Conservation (phyloP, 768 basidiomycete species). For the Rhodotorula sphaerocarpa region DNA sequence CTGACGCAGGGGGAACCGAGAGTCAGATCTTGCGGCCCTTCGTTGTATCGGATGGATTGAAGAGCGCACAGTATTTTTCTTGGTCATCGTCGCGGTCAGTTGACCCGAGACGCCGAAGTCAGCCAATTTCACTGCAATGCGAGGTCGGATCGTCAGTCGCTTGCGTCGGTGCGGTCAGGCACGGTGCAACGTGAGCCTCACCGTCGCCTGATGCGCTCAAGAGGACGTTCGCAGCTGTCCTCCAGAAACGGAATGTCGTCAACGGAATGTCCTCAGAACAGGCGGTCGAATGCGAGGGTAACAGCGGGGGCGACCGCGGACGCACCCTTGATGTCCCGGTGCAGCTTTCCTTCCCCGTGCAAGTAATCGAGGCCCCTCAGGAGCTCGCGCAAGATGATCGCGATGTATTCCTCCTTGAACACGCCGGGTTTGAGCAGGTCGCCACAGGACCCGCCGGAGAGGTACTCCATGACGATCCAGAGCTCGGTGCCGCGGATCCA, state of each 20-base stretch:
- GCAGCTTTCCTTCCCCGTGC: constrained; percentile 90
- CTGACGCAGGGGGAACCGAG: constrained; percentile 3
- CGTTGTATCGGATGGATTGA: not conserved
- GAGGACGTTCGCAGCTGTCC: constrained; percentile 80
- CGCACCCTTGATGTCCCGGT: constrained; percentile 96
- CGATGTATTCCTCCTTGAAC: constrained; percentile 97
- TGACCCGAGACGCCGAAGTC: constrained; percentile 99
- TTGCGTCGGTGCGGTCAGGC: constrained; percentile 13
- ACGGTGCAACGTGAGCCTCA: constrained; percentile 20
- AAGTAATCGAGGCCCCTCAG: constrained; percentile 88
- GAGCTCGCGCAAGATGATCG: constrained; percentile 87
- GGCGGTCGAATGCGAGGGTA: not conserved
- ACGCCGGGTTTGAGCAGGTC: constrained; percentile 78
- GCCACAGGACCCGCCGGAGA: constrained; percentile 80
- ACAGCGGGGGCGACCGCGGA: too few species aligned
- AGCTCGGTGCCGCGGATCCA: constrained; percentile 90
- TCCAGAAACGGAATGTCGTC: not conserved
- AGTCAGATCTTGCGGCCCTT: constrained; percentile 1
- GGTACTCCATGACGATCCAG: constrained; percentile 82
- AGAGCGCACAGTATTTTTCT: constrained; percentile 90
- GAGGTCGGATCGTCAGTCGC: not conserved
- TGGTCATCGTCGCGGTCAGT: constrained; percentile 80
- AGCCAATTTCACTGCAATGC: constrained; percentile 74
- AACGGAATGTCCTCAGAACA: too few species aligned
- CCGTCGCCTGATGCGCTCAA: constrained; percentile 77